Evolutionary conservation across 2,329 filamentous ascomycete genomes (phyloP).

Genomic region (Aspergillus niger): DNA sequence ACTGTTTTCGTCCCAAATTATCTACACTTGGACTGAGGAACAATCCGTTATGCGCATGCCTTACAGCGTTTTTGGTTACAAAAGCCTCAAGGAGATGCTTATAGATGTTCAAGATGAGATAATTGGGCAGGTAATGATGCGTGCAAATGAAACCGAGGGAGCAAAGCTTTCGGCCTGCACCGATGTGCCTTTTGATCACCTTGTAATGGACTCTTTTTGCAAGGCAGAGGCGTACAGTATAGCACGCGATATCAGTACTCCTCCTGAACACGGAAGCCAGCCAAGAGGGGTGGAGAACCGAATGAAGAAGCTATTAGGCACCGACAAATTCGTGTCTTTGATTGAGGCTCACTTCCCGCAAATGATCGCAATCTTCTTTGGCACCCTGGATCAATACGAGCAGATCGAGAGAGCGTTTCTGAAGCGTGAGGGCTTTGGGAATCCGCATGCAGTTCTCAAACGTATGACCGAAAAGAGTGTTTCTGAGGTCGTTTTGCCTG

Average conservation of each 20-base stretch:
- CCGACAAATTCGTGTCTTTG: slow-evolving; percentile 62
- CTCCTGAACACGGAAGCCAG: slow-evolving; percentile 45
- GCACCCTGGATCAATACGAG: slow-evolving; percentile 75
- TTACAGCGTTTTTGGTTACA: slow-evolving; percentile 81
- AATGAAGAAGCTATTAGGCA: slow-evolving; percentile 69
- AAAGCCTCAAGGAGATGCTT: slow-evolving; percentile 68
- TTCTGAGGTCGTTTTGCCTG: slow-evolving; percentile 66
- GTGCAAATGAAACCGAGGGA: slow-evolving; percentile 67
- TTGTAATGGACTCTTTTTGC: slow-evolving; percentile 71
- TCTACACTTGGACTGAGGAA: slow-evolving; percentile 84
- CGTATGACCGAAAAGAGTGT: slow-evolving; percentile 70
- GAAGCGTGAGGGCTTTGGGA: slow-evolving; percentile 59
- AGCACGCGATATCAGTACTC: slow-evolving; percentile 67
- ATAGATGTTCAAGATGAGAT: slow-evolving; percentile 73
- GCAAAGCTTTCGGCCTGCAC: slow-evolving; percentile 63
- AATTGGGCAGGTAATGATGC: slow-evolving; percentile 79
- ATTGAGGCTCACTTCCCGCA: slow-evolving; percentile 72
- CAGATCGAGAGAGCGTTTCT: slow-evolving; percentile 68
- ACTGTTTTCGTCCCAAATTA: slow-evolving; percentile 82
- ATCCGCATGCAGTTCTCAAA: slow-evolving; percentile 65
- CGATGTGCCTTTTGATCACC: slow-evolving; percentile 53
- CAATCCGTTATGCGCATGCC: slow-evolving; percentile 72
- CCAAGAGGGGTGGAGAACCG: slow-evolving; percentile 63
- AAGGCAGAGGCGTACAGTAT: slow-evolving; percentile 83
- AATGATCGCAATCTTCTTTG: slow-evolving; percentile 74